These are phyloP conservation scores for Eimeria tenella DNA, from an alignment of 169 alveolate genomes.

Conservation along the genomic window DNA sequence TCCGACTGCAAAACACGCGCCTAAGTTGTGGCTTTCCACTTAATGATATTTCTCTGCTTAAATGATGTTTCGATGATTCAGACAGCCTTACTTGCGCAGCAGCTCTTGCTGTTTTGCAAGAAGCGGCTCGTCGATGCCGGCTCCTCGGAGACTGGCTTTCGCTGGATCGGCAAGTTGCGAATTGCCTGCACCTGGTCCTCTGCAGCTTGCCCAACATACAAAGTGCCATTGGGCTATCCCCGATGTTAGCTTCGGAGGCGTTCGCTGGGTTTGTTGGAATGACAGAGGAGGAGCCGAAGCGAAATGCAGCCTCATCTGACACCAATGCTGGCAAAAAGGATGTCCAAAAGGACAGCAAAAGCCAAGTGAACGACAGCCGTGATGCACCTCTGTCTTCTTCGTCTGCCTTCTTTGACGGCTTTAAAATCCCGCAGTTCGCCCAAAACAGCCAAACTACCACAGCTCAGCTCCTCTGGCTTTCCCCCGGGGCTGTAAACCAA, in stretches of 20 bases:
- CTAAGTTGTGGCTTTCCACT: too few species aligned
- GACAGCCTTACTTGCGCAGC: slow-evolving; percentile 15
- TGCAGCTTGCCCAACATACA: slow-evolving; percentile 7
- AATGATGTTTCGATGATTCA: not conserved
- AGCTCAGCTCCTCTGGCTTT: slow-evolving; percentile 43
- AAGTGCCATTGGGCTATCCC: not conserved
- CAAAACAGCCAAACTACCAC: not conserved
- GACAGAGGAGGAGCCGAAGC: not conserved
- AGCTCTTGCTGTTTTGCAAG: slow-evolving; percentile 5
- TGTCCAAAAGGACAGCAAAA: not conserved
- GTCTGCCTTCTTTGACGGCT: not conserved
- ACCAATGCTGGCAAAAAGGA: not conserved
- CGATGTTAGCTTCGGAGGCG: not conserved
- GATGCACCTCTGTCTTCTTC: not conserved
- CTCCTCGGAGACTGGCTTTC: not conserved
- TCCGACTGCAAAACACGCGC: not conserved
- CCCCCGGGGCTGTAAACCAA: slow-evolving; percentile 20
- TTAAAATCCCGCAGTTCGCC: not conserved
- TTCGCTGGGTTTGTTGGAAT: slow-evolving; percentile 2
- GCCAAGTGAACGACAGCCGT: not conserved
- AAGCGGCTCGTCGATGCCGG: slow-evolving; percentile 5
- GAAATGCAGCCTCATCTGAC: not conserved
- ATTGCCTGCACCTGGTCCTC: slow-evolving; percentile 42
- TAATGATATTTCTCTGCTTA: too few species aligned
- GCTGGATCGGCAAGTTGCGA: not conserved